Percentiles rank a stretch among this genome's conserved stretches.
phyloP scores from a whole-genome alignment of 176 grass and related monocot species.

The Carex parvula region DNA sequence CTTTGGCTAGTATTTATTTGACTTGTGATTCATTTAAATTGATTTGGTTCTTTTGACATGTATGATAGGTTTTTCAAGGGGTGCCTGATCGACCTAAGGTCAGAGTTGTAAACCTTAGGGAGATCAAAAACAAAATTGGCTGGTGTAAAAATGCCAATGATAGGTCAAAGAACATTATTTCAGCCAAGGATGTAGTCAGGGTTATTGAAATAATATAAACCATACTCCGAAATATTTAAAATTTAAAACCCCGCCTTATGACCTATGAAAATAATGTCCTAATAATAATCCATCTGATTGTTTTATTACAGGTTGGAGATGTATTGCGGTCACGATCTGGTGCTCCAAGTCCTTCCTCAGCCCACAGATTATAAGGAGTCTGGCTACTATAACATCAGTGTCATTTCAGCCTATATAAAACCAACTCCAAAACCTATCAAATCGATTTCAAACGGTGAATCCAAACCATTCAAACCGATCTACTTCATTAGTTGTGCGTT shows the following conservation, averaged over 20 bases:
- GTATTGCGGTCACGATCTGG: slow-evolving; percentile 44
- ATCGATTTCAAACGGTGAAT: too few species aligned
- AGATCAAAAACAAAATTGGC: slow-evolving; percentile 88
- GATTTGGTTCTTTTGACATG: slow-evolving; percentile 5
- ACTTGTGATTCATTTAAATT: slow-evolving; percentile 28
- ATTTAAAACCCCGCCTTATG: neutral
- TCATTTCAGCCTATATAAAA: too few species aligned
- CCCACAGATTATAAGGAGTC: slow-evolving; percentile 62
- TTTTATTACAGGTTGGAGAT: slow-evolving; percentile 47
- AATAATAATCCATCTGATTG: slow-evolving; percentile 22
- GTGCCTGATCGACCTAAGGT: slow-evolving; percentile 81
- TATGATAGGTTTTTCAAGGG: slow-evolving; percentile 79
- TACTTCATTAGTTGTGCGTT: too few species aligned
- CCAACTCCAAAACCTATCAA: too few species aligned
- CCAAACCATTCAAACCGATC: too few species aligned
- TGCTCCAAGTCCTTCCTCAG: slow-evolving; percentile 48
- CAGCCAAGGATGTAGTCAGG: slow-evolving; percentile 61
- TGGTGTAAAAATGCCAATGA: slow-evolving; percentile 61
- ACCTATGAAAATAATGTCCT: neutral
- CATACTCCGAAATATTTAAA: neutral
- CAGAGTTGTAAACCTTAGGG: slow-evolving; percentile 74
- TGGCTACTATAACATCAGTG: too few species aligned
- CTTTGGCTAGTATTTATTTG: neutral
- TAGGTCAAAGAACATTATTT: slow-evolving; percentile 56
- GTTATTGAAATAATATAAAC: neutral